A percentile compares a stretch with the other conserved stretches of the same genome.
phyloP scores from a whole-genome alignment of 768 basidiomycete genomes.

The Amanita fuliginea region DNA sequence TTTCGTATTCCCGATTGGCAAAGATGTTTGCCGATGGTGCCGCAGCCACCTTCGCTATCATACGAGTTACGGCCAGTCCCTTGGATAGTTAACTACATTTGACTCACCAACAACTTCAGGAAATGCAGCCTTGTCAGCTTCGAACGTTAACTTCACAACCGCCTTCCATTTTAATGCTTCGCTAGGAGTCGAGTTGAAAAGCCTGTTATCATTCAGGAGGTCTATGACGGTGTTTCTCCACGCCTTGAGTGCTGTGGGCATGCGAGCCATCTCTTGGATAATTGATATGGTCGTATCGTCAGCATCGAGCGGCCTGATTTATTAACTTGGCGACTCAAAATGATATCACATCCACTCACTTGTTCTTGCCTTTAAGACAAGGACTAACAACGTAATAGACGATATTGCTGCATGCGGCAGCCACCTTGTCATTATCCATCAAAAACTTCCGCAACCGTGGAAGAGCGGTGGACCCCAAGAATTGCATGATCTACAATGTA shows the following conservation, averaged over 20 bases:
- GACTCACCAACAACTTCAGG: slow-evolving; percentile 69
- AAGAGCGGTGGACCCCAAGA: slow-evolving; percentile 56
- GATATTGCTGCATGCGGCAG: slow-evolving; percentile 71
- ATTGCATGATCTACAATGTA: slow-evolving; percentile 51
- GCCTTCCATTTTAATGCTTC: slow-evolving; percentile 60
- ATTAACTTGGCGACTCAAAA: background rate
- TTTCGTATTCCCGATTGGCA: slow-evolving; percentile 91
- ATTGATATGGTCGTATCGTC: slow-evolving; percentile 58
- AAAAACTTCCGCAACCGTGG: slow-evolving; percentile 73
- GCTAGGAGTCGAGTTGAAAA: slow-evolving; percentile 66
- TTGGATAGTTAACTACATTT: slow-evolving; percentile 16
- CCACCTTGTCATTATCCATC: slow-evolving; percentile 75
- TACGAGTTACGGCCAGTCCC: slow-evolving; percentile 11
- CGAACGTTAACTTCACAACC: slow-evolving; percentile 70
- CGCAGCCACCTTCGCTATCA: slow-evolving; percentile 62
- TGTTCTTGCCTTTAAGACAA: slow-evolving; percentile 64
- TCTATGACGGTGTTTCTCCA: slow-evolving; percentile 81
- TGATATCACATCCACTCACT: slow-evolving; percentile 29
- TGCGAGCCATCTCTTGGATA: slow-evolving; percentile 65
- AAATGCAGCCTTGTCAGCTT: slow-evolving; percentile 79
- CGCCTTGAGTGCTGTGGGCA: slow-evolving; percentile 68
- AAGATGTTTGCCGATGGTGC: slow-evolving; percentile 94
- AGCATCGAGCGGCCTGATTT: slow-evolving; percentile 61
- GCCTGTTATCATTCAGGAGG: slow-evolving; percentile 71
- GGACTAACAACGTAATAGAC: slow-evolving; percentile 78